Evolutionary conservation across 1,139 yeast genomes (phyloP), one percentile per base, ranked within the genome.

Genomic region (Arxiozyma telluris): DNA sequence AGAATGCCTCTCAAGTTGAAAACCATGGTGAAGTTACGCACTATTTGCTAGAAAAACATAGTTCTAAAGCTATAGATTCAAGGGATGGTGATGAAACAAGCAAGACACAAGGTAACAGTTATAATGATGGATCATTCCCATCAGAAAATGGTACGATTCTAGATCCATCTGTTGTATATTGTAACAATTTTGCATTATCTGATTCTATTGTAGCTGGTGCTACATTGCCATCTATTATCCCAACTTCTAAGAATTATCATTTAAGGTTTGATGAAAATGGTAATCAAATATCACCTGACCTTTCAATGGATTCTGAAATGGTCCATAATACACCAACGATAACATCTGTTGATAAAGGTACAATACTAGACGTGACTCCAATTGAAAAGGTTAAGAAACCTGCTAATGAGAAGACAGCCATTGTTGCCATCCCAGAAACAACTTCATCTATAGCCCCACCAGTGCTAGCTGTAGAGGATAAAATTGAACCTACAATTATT

Each of bases 161-260:
- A 42, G 46, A 47, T 23, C 50, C 54, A 38, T 50, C 53, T 20
- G 41, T 44, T 21, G 44, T 44, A 27, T 45, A 47, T 39, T 46
- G 30, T 9, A 50, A 22, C 25, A 50, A 50, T 41, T 47, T 58
- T 6, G 58, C 61, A 21, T 50, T 53, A n/a, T 43, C 55, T 12
- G 43, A 55, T 7, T 60, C 64, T 7, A 55, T 59, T 34, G 63
- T 62, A 55, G 70, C 69, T 9, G 73, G 71, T 47, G 72, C 72
- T 1, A 68, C 72, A 11, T 50, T 69, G n/a, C 72, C 72, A 5
- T 57, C 58, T 20, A 57, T 63, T 12, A 67, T 69, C 30, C 72
- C 72, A 50, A 67, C 71, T 3, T 69, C 72, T 6, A 62, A 65
- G 50, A 66, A 68, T 47, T 66, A 61, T 50, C 59, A 65, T 52